These are phyloP conservation scores for Xylariales sp. DNA, from an alignment of 2,329 filamentous ascomycete species.

Conservation along the genomic window DNA sequence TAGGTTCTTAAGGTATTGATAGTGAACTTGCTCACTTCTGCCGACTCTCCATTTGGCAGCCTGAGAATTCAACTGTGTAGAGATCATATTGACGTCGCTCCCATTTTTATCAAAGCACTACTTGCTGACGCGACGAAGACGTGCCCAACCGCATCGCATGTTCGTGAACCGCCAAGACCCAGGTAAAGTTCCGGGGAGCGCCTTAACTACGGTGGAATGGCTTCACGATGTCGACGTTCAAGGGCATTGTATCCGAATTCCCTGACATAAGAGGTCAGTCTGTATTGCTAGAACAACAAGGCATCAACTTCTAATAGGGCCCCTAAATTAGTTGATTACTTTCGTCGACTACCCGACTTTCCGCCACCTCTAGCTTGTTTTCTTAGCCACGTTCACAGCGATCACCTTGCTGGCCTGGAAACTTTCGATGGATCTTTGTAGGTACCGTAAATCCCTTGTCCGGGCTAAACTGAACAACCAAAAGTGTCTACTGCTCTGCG, in stretches of 20 bases:
- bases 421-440: conserved; percentile 79
- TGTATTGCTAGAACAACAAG: conserved; percentile 15
- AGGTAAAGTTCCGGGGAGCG: not conserved
- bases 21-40: too few relatives aligned
- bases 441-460: conserved; percentile 25
- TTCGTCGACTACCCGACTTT: conserved; percentile 65
- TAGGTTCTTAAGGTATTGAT: too few relatives aligned
- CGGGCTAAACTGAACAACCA: not conserved
- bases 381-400: conserved; percentile 91
- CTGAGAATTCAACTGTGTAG: too few relatives aligned
- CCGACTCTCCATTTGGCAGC: too few relatives aligned
- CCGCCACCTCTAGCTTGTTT: conserved; percentile 83
- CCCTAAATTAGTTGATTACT: conserved; percentile 77
- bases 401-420: conserved; percentile 86
- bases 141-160: not conserved
- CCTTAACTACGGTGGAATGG: not conserved
- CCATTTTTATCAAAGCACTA: not conserved
- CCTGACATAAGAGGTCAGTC: conserved; percentile 76
- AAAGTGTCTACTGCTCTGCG: conserved; percentile 84
- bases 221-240: conserved; percentile 79
- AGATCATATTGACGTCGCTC: too few relatives aligned
- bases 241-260: conserved; percentile 79
- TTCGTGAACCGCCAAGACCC: not conserved
- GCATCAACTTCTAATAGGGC: not conserved
- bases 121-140: not conserved